Percentiles rank a stretch among this genome's conserved stretches.
These are phyloP conservation scores for Singerocomus inundabilis DNA, from an alignment of 1,284 basidiomycete genomes.

Conservation along the genomic window DNA sequence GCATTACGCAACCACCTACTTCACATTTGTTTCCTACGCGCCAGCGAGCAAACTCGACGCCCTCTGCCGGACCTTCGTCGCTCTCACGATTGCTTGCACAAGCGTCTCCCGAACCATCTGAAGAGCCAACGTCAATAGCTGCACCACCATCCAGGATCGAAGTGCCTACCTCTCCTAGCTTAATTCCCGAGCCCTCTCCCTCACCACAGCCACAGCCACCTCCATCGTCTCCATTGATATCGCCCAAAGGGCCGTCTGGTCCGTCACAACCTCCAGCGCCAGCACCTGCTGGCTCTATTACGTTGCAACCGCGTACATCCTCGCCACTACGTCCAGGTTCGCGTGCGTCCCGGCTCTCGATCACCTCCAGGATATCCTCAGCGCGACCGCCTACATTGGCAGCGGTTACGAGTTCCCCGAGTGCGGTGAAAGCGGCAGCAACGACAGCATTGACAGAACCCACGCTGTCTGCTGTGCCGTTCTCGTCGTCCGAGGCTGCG, in stretches of 20 bases:
- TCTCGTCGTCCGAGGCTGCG: constrained; percentile 40
- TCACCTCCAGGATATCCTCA: constrained; percentile 61
- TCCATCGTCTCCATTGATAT: constrained; percentile 37
- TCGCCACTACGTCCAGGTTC: constrained; percentile 67
- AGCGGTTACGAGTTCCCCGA: constrained; percentile 39
- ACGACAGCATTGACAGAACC: constrained; percentile 68
- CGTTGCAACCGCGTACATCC: constrained; percentile 34
- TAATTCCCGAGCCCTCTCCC: background rate
- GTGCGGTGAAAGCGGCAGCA: constrained; percentile 55
- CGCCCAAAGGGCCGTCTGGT: constrained; percentile 30
- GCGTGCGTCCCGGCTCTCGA: constrained; percentile 62
- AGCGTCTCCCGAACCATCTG: constrained; percentile 46
- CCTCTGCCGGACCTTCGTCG: constrained; percentile 68
- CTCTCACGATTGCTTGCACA: constrained; percentile 73
- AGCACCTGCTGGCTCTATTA: constrained; percentile 28
- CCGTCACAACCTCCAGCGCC: constrained; percentile 28
- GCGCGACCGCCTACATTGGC: constrained; percentile 57
- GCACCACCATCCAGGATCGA: constrained; percentile 27
- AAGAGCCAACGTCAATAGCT: constrained; percentile 29
- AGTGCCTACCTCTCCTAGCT: constrained; percentile 3
- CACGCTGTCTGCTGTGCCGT: constrained; percentile 40
- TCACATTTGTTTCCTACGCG: constrained; percentile 63
- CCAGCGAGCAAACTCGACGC: constrained; percentile 63
- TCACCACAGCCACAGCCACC: constrained; percentile 14
- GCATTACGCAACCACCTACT: constrained; percentile 56